phyloP scores from a whole-genome alignment of 2,329 filamentous ascomycete genomes.

The Chaetomiaceae sp. region DNA sequence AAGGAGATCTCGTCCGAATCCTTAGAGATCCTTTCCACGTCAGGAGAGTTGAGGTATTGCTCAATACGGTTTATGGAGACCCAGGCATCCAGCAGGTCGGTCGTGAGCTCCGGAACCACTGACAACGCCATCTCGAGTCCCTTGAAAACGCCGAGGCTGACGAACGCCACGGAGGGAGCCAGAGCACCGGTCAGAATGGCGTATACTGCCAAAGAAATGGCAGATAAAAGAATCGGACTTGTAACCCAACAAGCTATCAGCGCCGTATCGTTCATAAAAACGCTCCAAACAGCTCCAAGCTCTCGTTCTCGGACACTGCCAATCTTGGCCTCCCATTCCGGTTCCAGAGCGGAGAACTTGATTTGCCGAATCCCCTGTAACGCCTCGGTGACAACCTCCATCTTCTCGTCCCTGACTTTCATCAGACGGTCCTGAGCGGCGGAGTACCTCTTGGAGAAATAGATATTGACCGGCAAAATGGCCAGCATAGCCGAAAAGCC shows the following conservation, averaged over 20 bases:
- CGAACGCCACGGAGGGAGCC: conserved; percentile 71
- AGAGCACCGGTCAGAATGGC: conserved; percentile 59
- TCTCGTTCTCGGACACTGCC: conserved; percentile 61
- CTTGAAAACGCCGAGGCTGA: conserved; percentile 69
- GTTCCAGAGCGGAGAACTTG: conserved; percentile 75
- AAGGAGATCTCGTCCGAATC: conserved; percentile 60
- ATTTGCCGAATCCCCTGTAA: conserved; percentile 78
- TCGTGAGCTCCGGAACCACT: conserved; percentile 68
- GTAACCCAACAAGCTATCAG: conserved; percentile 67
- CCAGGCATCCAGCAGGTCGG: conserved; percentile 65
- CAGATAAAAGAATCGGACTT: conserved; percentile 69
- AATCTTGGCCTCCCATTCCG: conserved; percentile 70
- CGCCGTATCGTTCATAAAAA: conserved; percentile 60
- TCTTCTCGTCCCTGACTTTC: conserved; percentile 71
- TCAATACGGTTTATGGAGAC: conserved; percentile 71
- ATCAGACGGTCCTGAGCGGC: conserved; percentile 65
- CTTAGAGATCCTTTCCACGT: conserved; percentile 53
- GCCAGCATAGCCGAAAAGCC: conserved; percentile 62
- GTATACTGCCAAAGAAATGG: conserved; percentile 66
- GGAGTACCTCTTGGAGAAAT: conserved; percentile 60
- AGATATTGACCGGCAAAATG: conserved; percentile 65
- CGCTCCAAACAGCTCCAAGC: conserved; percentile 60
- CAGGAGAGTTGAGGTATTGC: conserved; percentile 63
- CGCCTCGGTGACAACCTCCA: conserved; percentile 71
- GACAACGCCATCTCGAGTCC: conserved; percentile 68